Evolutionary conservation across 352 stramenopile species (phyloP).

Genomic region (Globisporangium polare): DNA sequence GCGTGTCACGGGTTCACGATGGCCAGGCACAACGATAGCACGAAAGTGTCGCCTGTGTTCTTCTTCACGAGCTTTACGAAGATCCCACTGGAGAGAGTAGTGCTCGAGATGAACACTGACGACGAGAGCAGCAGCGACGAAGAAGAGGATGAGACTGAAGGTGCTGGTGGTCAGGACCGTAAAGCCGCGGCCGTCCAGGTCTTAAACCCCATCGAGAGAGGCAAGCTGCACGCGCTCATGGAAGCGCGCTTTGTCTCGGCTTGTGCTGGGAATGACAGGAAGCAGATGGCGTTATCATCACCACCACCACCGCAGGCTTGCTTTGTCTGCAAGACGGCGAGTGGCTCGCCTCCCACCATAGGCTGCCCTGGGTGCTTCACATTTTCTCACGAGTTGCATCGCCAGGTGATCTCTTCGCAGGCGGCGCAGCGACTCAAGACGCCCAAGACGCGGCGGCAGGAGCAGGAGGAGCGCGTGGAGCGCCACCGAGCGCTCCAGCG

Average conservation of each 20-base stretch:
- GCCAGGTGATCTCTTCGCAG: slow-evolving; percentile 27
- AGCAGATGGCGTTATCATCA: background rate
- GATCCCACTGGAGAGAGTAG: slow-evolving; percentile 44
- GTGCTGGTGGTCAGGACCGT: slow-evolving; percentile 16
- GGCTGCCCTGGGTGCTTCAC: slow-evolving; percentile 70
- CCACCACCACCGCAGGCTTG: slow-evolving; percentile 14
- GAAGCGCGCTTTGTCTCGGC: slow-evolving; percentile 18
- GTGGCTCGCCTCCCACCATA: slow-evolving; percentile 6
- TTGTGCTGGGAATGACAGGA: background rate
- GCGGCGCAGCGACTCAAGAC: slow-evolving; percentile 46
- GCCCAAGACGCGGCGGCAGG: slow-evolving; percentile 47
- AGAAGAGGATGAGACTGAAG: slow-evolving; percentile 19
- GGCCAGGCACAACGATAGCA: slow-evolving; percentile 33
- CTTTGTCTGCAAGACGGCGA: slow-evolving; percentile 30
- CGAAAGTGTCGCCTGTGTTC: slow-evolving; percentile 60
- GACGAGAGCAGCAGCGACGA: slow-evolving; percentile 14
- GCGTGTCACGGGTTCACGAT: slow-evolving; percentile 53
- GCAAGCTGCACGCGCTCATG: slow-evolving; percentile 32
- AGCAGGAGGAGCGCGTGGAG: slow-evolving; percentile 30
- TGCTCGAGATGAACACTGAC: slow-evolving; percentile 37
- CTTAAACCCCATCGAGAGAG: slow-evolving; percentile 21
- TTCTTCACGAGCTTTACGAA: slow-evolving; percentile 59
- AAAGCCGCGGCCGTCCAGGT: slow-evolving; percentile 10
- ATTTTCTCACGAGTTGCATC: slow-evolving; percentile 40
- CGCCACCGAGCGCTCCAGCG: slow-evolving; percentile 45